Evolutionary conservation across 306 rosid species (phyloP).

Genomic region (Citrullus mucosospermus): DNA sequence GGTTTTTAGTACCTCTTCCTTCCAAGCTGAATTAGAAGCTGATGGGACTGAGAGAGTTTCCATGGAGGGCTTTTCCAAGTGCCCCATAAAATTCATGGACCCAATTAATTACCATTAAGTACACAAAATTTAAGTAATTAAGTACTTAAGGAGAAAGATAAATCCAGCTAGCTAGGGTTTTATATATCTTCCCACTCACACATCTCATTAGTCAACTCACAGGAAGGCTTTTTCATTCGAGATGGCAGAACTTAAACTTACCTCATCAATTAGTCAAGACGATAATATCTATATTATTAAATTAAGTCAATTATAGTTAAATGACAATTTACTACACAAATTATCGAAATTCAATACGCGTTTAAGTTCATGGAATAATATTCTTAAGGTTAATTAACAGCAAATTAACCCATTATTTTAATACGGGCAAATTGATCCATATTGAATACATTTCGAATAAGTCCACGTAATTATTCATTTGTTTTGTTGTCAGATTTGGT

Average conservation of each 20-base stretch:
- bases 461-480: neutral
- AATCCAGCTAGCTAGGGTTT: too few species aligned
- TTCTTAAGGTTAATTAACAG: neutral
- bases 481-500: neutral
- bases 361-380: neutral
- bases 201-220: too few species aligned
- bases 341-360: neutral
- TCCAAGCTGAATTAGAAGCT: constrained; percentile 20
- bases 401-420: neutral
- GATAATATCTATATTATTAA: too few species aligned
- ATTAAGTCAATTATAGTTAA: neutral
- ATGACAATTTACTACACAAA: neutral
- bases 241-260: too few species aligned
- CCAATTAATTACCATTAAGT: neutral
- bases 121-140: neutral
- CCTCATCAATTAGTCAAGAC: too few species aligned
- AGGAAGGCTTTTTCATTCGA: too few species aligned
- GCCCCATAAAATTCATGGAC: neutral
- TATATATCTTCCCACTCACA: too few species aligned
- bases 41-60: constrained; percentile 27
- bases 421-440: neutral
- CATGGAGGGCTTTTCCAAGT: constrained; percentile 19
- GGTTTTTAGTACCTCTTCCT: constrained; percentile 26
- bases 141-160: neutral
- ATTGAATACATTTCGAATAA: neutral